Conservation (phyloP, 1,139 yeast genomes). For the Trichomonascaceae sp. region DNA sequence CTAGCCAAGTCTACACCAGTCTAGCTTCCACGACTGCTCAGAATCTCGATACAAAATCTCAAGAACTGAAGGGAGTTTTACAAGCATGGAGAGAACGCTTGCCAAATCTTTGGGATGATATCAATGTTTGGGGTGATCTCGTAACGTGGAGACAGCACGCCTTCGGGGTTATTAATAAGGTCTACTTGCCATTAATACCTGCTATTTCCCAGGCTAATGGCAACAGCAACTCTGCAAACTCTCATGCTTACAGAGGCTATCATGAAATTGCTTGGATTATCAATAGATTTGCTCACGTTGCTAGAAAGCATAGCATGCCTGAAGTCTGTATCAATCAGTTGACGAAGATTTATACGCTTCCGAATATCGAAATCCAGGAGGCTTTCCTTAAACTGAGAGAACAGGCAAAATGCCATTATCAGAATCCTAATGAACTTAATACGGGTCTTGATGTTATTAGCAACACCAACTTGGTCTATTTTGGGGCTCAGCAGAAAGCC, state of each 20-base stretch:
- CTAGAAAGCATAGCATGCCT: constrained; percentile 93
- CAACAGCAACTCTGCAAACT: constrained; percentile 57
- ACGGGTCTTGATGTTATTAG: constrained; percentile 96
- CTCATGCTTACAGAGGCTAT: constrained; percentile 94
- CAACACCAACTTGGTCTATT: constrained; percentile 90
- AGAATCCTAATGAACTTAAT: constrained; percentile 76
- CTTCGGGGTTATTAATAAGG: constrained; percentile 92
- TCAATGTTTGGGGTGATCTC: constrained; percentile 93
- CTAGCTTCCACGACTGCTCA: constrained; percentile 86
- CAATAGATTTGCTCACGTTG: constrained; percentile 96
- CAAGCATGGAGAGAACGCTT: constrained; percentile 98
- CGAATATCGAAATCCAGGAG: constrained; percentile 97
- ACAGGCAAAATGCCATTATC: constrained; percentile 96
- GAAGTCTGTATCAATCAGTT: constrained; percentile 93
- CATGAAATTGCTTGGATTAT: constrained; percentile 99
- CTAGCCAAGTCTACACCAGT: constrained; percentile 88
- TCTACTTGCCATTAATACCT: constrained; percentile 88
- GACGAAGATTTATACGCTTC: constrained; percentile 89
- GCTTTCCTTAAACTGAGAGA: constrained; percentile 93
- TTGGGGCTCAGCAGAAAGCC: constrained; percentile 96
- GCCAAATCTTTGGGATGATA: constrained; percentile 96
- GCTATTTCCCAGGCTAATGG: constrained; percentile 71
- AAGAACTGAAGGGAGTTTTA: constrained; percentile 85
- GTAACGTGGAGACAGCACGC: constrained; percentile 99
- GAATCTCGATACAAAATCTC: constrained; percentile 85